Percentiles rank a stretch among this genome's conserved stretches.
These are phyloP conservation scores for Selaginella tamariscina DNA, from an alignment of 75 land plant species.

Conservation along the genomic window DNA sequence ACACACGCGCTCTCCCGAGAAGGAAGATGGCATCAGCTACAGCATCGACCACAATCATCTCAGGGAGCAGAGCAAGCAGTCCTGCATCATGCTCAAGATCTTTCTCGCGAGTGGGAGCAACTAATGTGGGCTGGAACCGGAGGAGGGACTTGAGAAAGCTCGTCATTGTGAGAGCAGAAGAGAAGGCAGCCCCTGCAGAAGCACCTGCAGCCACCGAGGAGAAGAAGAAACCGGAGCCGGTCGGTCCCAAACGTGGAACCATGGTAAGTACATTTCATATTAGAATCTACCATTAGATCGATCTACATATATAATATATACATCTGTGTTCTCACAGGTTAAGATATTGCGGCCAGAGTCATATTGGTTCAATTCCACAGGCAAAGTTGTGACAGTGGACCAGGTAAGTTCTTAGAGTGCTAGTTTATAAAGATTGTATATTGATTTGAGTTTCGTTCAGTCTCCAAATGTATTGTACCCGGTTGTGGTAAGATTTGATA, in stretches of 20 bases:
- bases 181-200: neutral
- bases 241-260: slow-evolving; percentile 82
- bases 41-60: too few species aligned
- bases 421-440: neutral
- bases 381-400: slow-evolving; percentile 83
- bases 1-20: neutral
- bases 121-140: neutral
- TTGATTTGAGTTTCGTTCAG: neutral
- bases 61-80: too few species aligned
- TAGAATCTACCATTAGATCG: neutral
- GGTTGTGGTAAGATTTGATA: slow-evolving; percentile 72
- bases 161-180: neutral
- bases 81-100: too few species aligned
- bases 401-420: slow-evolving; percentile 35
- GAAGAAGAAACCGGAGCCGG: slow-evolving; percentile 48
- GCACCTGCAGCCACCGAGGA: neutral
- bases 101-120: neutral
- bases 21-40: neutral
- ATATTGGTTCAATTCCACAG: slow-evolving; percentile 74
- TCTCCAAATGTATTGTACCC: slow-evolving; percentile 49
- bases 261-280: slow-evolving; percentile 31
- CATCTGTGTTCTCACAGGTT: slow-evolving; percentile 27
- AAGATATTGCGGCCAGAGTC: slow-evolving; percentile 73
- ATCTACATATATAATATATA: neutral
- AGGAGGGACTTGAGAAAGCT: neutral